These are phyloP conservation scores for Bertia moriformis DNA, from an alignment of 2,329 filamentous ascomycete species.

Conservation along the genomic window DNA sequence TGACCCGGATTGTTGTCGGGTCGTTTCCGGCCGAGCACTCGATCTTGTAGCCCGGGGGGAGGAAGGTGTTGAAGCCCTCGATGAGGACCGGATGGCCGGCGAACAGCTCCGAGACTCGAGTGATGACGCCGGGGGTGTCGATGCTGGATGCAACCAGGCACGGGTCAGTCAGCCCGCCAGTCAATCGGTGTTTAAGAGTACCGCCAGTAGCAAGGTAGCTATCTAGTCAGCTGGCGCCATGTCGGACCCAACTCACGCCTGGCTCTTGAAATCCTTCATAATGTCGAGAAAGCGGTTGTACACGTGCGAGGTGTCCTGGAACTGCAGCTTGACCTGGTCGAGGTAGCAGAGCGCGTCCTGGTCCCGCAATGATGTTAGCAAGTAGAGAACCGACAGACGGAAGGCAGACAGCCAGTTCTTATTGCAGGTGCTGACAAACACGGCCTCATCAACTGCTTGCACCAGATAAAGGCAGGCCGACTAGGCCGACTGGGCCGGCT, in stretches of 20 bases:
- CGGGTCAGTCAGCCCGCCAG: too few species aligned
- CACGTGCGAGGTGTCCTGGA: slow-evolving; percentile 89
- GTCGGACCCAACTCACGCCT: slow-evolving; percentile 56
- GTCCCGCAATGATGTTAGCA: too few species aligned
- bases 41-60: slow-evolving; percentile 89
- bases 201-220: too few species aligned
- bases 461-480: too few species aligned
- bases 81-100: slow-evolving; percentile 90
- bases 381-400: too few species aligned
- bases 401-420: too few species aligned
- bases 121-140: slow-evolving; percentile 93
- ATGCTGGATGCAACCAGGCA: too few species aligned
- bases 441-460: too few species aligned
- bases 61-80: slow-evolving; percentile 94
- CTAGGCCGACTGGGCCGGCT: too few species aligned
- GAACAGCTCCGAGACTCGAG: slow-evolving; percentile 87
- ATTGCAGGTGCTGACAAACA: too few species aligned
- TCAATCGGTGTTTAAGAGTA: too few species aligned
- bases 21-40: slow-evolving; percentile 90
- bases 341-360: slow-evolving; percentile 78
- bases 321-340: slow-evolving; percentile 96
- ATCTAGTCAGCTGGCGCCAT: too few species aligned
- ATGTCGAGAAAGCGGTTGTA: slow-evolving; percentile 96
- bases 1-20: slow-evolving; percentile 89
- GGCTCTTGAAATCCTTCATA: slow-evolving; percentile 99